Evolutionary conservation across 2,329 filamentous ascomycete species (phyloP).

Genomic region (Neophaeococcomyces mojaviensis): DNA sequence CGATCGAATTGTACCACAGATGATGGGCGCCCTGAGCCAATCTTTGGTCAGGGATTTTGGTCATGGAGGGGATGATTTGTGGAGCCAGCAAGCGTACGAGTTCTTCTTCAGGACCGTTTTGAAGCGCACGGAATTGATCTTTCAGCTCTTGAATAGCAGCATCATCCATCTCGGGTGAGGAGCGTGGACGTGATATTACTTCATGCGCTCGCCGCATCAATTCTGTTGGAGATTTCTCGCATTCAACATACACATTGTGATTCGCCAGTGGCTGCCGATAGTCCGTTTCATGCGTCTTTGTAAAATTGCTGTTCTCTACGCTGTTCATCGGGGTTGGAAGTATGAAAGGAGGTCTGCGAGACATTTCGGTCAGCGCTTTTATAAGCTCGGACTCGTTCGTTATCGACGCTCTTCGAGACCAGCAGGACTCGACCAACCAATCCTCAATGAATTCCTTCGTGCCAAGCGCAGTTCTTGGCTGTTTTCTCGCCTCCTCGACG

Average conservation of each 20-base stretch:
- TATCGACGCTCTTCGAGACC: too few relatives aligned
- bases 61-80: constrained; percentile 10
- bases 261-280: constrained; percentile 7
- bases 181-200: constrained; percentile 10
- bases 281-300: constrained; percentile 6
- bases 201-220: constrained; percentile 6
- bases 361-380: too few relatives aligned
- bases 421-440: too few relatives aligned
- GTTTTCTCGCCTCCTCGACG: too few relatives aligned
- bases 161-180: constrained; percentile 12
- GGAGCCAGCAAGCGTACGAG: constrained; percentile 6
- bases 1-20: constrained; percentile 13
- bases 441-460: too few relatives aligned
- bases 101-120: constrained; percentile 3
- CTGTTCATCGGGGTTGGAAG: too few relatives aligned
- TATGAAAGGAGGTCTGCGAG: too few relatives aligned
- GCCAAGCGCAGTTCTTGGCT: too few relatives aligned
- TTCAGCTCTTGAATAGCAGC: constrained; percentile 2
- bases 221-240: constrained; percentile 3
- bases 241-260: constrained; percentile 10
- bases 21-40: constrained; percentile 6
- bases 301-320: too few relatives aligned
- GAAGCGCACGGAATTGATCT: not conserved
- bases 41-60: constrained; percentile 6
- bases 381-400: too few relatives aligned